These are phyloP conservation scores for Arachnomyces sp. DNA, from an alignment of 2,329 filamentous ascomycete genomes.

Conservation along the genomic window DNA sequence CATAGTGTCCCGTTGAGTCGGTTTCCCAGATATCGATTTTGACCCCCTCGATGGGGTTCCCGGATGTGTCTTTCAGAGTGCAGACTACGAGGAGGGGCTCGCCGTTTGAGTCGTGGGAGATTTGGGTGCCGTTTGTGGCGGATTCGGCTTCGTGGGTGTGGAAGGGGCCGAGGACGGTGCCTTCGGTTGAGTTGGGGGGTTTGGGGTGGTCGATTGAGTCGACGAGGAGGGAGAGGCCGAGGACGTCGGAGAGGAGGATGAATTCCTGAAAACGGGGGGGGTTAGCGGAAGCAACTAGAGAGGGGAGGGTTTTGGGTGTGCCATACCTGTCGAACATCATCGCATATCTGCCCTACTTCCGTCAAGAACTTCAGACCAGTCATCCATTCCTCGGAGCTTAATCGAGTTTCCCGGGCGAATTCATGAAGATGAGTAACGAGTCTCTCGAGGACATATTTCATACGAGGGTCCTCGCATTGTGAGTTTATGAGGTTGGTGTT, in stretches of 20 bases:
- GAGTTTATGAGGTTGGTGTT: slow-evolving; percentile 60
- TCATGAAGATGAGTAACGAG: slow-evolving; percentile 72
- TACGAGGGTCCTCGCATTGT: slow-evolving; percentile 53
- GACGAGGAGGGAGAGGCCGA: slow-evolving; percentile 70
- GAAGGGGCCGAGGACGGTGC: slow-evolving; percentile 73
- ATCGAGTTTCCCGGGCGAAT: slow-evolving; percentile 68
- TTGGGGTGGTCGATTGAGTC: slow-evolving; percentile 80
- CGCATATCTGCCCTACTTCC: slow-evolving; percentile 63
- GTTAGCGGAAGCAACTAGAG: too few species aligned
- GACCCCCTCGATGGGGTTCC: slow-evolving; percentile 54
- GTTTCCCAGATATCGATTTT: slow-evolving; percentile 83
- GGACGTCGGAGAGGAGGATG: slow-evolving; percentile 71
- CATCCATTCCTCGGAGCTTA: slow-evolving; percentile 74
- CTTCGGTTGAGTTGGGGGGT: slow-evolving; percentile 60
- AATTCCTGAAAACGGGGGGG: slow-evolving; percentile 50
- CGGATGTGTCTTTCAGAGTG: slow-evolving; percentile 56
- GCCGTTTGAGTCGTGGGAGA: slow-evolving; percentile 62
- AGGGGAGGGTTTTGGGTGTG: not conserved
- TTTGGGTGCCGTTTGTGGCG: slow-evolving; percentile 47
- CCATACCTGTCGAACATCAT: slow-evolving; percentile 60
- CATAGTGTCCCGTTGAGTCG: slow-evolving; percentile 70
- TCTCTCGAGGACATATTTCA: slow-evolving; percentile 64
- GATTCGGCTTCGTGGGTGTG: slow-evolving; percentile 67
- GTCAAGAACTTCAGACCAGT: slow-evolving; percentile 63
- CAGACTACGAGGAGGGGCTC: slow-evolving; percentile 66